Base-by-base conservation (phyloP, 345 rosid genomes). In the Laguncularia racemosa region DNA sequence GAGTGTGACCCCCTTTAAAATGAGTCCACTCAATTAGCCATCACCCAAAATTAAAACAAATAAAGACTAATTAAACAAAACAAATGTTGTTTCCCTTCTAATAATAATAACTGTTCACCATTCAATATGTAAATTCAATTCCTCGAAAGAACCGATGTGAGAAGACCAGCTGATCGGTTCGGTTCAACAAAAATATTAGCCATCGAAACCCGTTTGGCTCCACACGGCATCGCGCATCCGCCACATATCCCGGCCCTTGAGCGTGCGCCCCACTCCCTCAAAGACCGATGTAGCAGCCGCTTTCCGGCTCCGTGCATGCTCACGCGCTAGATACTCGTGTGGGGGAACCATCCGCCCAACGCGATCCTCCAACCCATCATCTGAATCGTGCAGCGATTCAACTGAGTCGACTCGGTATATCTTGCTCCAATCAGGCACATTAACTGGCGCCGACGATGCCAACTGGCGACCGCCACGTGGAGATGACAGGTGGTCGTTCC, bases 191-290 rank as follows among this genome's bases (percentile, higher is more conserved):
- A 13, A 33, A 6, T 33, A 17, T 60, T 46, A 67, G 3, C 75
- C 67, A 46, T 71, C 66, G 48, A 65, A 68, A 52, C 72, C 72
- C 12, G 72, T 68, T 45, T 49, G 61, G 57, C 76, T 71, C 76
- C 76, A 71, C 19, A 71, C 71, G 3, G 76, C 65, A 40, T 71
- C 68, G 28, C 76, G 58, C 44, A 71, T 67, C 45, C 71, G 61
- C 61, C 65, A 26, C 68, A 67, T 26, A 61, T 71, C 76, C 14
- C 76, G 67, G 20, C 76, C 76, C 55, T 71, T 71, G 33, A 71
- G 64, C 46, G 76, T 71, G 58, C 76, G 60, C n/a, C 76, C 76
- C 52, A 65, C 67, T 16, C 75, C 75, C 52, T 71, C 67, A 55
- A 56, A 65, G 16, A 71, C 64, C 57, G 75, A 71, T 44, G 67